Base-by-base conservation (phyloP, 176 grass and related monocot genomes). In the Elaeis guineensis region DNA sequence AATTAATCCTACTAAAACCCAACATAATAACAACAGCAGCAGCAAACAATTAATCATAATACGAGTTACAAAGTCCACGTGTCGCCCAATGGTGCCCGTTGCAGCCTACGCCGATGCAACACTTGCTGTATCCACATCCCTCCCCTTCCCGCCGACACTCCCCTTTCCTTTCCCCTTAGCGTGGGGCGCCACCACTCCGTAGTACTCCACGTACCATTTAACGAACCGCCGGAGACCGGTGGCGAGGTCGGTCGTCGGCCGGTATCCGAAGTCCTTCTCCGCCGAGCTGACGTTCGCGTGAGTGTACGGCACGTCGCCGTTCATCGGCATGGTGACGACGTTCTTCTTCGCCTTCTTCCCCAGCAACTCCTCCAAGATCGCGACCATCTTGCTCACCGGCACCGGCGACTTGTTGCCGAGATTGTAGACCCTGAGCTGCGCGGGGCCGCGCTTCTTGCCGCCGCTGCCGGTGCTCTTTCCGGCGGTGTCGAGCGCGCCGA, bases 341-440 rank as follows among this genome's bases (percentile, higher is more conserved):
- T 50, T 49, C 61, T 21, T 63, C 61, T 63, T 63, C 19, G 61
- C 61, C 16, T 63, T 63, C 61, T 49, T 63, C 35, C 35, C 61
- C 3, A 63, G 19, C n/a, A 63, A 21, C 2, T 63, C 4, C 9
- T 63, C 61, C 61, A 63, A 6, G 35, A 63, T 48, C 4, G 35
- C 22, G 4, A 63, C 61, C 61, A 63, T 63, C 19, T 63, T 49
- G 9, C 35, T 8, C 11, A 63, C 61, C 12, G 61, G 61, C 32
- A 50, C 61, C 61, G 61, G 61, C 5, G 61, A 63, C 6, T 19
- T 63, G 61, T 63, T 63, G 61, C 61, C 61, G 19, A 63, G 61
- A 44, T 63, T 63, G 61, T 63, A 63, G 1, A 63, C 35, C 17
- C 61, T 49, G 3, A 63, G 61, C 61, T 63, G 61, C 17, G 61